phyloP scores from a whole-genome alignment of 805 yeast species.

The Yamadazyma insecticola region DNA sequence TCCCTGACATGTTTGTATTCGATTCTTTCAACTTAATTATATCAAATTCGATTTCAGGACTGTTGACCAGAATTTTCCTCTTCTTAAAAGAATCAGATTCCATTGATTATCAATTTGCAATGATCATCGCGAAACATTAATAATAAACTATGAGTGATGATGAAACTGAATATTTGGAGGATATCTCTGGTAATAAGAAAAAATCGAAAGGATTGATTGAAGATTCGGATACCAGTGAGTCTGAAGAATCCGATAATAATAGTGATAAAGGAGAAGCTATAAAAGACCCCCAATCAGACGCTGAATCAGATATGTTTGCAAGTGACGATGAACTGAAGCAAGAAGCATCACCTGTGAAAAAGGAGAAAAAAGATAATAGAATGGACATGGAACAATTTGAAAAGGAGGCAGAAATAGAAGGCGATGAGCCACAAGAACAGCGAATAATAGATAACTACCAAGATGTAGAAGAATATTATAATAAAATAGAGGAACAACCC shows the following conservation, averaged over 20 bases:
- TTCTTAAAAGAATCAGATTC: too few species aligned
- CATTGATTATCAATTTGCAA: too few species aligned
- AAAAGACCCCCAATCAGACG: slow-evolving; percentile 17
- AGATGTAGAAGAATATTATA: slow-evolving; percentile 21
- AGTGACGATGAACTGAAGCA: slow-evolving; percentile 19
- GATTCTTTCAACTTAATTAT: too few species aligned
- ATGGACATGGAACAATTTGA: slow-evolving; percentile 21
- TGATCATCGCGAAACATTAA: too few species aligned
- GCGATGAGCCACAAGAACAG: slow-evolving; percentile 18
- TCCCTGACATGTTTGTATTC: too few species aligned
- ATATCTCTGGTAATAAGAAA: slow-evolving; percentile 9
- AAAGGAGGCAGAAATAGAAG: slow-evolving; percentile 17
- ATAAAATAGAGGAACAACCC: slow-evolving; percentile 16
- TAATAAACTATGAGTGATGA: slow-evolving; percentile 6
- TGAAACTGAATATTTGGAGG: slow-evolving; percentile 9
- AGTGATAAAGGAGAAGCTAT: slow-evolving; percentile 4
- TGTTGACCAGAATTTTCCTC: too few species aligned
- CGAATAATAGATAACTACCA: slow-evolving; percentile 15
- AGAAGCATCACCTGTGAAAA: slow-evolving; percentile 4
- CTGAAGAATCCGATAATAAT: slow-evolving; percentile 1
- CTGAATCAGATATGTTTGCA: slow-evolving; percentile 46
- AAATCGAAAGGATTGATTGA: slow-evolving; percentile 11
- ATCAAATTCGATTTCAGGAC: too few species aligned
- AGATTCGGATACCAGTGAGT: slow-evolving; percentile 10
- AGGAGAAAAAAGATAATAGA: slow-evolving; percentile 6